Evolutionary conservation across 306 rosid genomes (phyloP).

Genomic region (Quercus wislizeni): DNA sequence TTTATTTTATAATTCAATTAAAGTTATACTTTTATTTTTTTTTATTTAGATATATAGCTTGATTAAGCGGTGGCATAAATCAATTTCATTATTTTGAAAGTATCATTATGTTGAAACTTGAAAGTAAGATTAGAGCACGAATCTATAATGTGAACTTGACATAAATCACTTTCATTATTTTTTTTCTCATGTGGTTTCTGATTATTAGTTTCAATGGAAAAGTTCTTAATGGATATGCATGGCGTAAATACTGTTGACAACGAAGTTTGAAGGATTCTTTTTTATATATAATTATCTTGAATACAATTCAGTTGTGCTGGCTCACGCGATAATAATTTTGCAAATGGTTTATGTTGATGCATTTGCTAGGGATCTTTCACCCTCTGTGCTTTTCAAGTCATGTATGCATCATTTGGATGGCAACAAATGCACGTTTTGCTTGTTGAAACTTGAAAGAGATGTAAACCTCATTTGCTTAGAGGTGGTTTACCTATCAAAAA

Average conservation of each 20-base stretch:
- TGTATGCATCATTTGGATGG: neutral
- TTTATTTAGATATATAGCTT: too few relatives aligned
- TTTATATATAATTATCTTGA: neutral
- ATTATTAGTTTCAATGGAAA: neutral
- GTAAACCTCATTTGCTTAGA: neutral
- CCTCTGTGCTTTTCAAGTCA: neutral
- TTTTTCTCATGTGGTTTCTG: neutral
- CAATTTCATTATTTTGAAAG: too few relatives aligned
- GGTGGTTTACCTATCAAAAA: too few relatives aligned
- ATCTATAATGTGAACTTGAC: too few relatives aligned
- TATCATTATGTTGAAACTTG: too few relatives aligned
- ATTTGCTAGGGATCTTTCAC: neutral
- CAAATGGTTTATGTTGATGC: neutral
- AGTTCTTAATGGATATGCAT: neutral
- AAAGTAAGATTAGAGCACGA: too few relatives aligned
- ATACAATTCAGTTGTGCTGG: neutral
- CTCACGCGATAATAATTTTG: neutral
- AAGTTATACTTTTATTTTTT: too few relatives aligned
- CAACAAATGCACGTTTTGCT: neutral
- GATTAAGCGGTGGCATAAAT: too few relatives aligned
- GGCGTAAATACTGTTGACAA: neutral
- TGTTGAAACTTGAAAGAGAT: neutral
- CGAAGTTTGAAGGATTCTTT: neutral
- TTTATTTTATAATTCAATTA: too few relatives aligned
- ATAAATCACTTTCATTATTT: neutral